Conservation (phyloP, 257 asterid species). For the Fraxinus excelsior region DNA sequence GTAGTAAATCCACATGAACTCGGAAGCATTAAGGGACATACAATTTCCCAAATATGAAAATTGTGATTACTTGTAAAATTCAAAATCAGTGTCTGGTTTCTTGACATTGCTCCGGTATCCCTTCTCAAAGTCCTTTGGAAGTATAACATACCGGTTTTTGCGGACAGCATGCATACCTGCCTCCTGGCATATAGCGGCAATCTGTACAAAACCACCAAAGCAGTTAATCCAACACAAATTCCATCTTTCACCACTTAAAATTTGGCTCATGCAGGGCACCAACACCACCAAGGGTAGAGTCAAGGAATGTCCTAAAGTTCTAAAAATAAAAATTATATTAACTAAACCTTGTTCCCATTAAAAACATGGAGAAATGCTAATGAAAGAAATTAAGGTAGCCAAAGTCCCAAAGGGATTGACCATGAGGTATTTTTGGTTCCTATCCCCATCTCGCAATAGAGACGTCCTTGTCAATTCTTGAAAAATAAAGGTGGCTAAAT, state of each 20-base stretch:
- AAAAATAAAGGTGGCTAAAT: too few relatives aligned
- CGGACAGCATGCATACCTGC: constrained; percentile 35
- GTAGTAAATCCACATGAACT: constrained; percentile 1
- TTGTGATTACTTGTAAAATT: constrained; percentile 32
- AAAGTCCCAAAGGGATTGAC: background rate
- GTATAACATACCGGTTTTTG: constrained; percentile 38
- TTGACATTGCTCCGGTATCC: constrained; percentile 40
- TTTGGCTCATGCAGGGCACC: background rate
- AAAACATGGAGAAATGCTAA: background rate
- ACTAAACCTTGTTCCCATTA: background rate
- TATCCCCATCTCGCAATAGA: background rate
- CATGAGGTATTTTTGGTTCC: background rate
- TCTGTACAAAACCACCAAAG: constrained; percentile 29
- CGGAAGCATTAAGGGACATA: constrained; percentile 2
- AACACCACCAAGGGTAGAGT: background rate
- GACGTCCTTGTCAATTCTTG: background rate
- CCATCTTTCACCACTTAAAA: background rate
- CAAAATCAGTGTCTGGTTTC: constrained; percentile 41
- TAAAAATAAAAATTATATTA: background rate
- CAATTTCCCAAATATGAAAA: background rate
- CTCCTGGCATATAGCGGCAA: constrained; percentile 35
- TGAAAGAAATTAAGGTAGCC: background rate
- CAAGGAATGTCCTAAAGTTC: background rate
- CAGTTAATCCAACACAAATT: background rate
- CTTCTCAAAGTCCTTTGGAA: constrained; percentile 39